These are phyloP conservation scores for Penicillium psychrofluorescens DNA, from an alignment of 495 filamentous ascomycete species.

Conservation along the genomic window DNA sequence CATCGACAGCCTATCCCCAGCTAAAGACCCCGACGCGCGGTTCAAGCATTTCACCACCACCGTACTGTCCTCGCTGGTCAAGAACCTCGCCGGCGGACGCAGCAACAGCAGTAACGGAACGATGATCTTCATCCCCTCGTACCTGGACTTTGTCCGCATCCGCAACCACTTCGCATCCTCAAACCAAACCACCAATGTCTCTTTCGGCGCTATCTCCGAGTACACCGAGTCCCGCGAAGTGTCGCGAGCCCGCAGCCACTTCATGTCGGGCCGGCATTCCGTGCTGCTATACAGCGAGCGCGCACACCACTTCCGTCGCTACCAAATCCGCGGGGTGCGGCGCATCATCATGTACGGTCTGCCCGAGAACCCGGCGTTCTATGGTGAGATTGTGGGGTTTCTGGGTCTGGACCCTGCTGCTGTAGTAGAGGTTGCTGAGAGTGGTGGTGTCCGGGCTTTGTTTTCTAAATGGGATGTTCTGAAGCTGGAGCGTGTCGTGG, in stretches of 20 bases:
- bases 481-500: constrained; percentile 84
- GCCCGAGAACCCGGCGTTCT: constrained; percentile 85
- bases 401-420: constrained; percentile 41
- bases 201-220: constrained; percentile 82
- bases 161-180: constrained; percentile 85
- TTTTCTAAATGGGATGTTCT: constrained; percentile 87
- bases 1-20: constrained; percentile 62
- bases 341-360: constrained; percentile 77
- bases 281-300: constrained; percentile 87
- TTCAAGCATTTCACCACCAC: constrained; percentile 85
- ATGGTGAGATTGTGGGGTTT: constrained; percentile 75
- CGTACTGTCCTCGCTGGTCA: constrained; percentile 64
- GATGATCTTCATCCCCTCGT: constrained; percentile 82
- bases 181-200: constrained; percentile 55
- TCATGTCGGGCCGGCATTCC: constrained; percentile 71
- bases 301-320: constrained; percentile 88
- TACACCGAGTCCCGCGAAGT: constrained; percentile 72
- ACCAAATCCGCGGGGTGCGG: constrained; percentile 70
- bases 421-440: constrained; percentile 25
- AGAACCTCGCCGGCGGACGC: constrained; percentile 39
- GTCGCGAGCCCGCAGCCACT: constrained; percentile 78
- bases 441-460: constrained; percentile 52
- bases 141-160: constrained; percentile 88
- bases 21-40: constrained; percentile 75
- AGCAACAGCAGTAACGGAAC: constrained; percentile 47